Evolutionary conservation across 31 red algal species (phyloP).

Genomic region (Porphyra umbilicalis): DNA sequence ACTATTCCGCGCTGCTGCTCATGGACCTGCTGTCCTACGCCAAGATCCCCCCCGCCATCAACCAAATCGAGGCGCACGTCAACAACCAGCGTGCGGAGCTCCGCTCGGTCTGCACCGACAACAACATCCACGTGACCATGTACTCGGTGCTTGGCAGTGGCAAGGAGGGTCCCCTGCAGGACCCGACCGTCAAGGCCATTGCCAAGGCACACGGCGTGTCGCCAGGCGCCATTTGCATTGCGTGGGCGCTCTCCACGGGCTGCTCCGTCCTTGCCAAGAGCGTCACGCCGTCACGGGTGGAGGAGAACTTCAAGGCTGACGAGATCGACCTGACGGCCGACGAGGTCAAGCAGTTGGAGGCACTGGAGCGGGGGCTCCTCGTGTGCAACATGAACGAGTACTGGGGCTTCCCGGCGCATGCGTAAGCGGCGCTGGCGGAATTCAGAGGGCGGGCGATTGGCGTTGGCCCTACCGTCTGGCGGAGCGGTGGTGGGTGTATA

Average conservation of each 20-base stretch:
- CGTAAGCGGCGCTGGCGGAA: too few relatives aligned
- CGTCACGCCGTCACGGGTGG: slow-evolving; percentile 37
- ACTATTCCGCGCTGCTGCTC: slow-evolving; percentile 46
- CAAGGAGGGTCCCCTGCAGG: slow-evolving; percentile 62
- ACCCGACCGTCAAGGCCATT: slow-evolving; percentile 47
- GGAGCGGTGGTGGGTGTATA: too few relatives aligned
- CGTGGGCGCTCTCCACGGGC: slow-evolving; percentile 59
- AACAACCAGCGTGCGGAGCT: slow-evolving; percentile 48
- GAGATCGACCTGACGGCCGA: slow-evolving; percentile 21
- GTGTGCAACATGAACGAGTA: slow-evolving; percentile 77
- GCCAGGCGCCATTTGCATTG: slow-evolving; percentile 57
- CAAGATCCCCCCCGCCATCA: slow-evolving; percentile 53
- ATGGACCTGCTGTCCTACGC: slow-evolving; percentile 58
- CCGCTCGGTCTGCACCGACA: slow-evolving; percentile 25
- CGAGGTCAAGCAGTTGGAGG: slow-evolving; percentile 51
- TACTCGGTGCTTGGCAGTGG: slow-evolving; percentile 80
- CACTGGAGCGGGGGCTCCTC: slow-evolving; percentile 46
- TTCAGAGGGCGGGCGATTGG: too few relatives aligned
- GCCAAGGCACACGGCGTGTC: slow-evolving; percentile 29
- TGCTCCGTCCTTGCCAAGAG: slow-evolving; percentile 77
- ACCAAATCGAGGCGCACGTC: slow-evolving; percentile 79
- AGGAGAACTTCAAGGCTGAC: slow-evolving; percentile 48
- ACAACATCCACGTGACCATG: slow-evolving; percentile 56
- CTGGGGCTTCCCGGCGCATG: slow-evolving; percentile 66
- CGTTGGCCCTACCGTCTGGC: too few relatives aligned